Evolutionary conservation across 2,329 filamentous ascomycete genomes (phyloP).

Genomic region (Hypoxylon sp.): DNA sequence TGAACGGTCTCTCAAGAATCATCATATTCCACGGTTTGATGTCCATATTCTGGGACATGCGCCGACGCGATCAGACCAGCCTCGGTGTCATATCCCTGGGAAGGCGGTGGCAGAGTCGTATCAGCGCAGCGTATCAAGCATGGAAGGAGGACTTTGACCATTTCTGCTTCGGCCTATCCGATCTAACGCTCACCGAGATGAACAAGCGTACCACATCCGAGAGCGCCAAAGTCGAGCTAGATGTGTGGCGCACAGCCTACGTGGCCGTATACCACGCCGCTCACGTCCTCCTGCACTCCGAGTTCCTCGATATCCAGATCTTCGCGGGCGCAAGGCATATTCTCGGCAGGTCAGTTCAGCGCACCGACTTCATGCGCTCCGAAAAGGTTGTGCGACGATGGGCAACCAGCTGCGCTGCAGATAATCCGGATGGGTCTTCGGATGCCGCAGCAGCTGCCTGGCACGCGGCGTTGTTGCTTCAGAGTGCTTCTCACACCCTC

Average conservation of each 20-base stretch:
- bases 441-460: conserved; percentile 56
- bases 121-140: conserved; percentile 61
- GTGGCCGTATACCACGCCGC: conserved; percentile 67
- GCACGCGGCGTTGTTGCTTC: conserved; percentile 63
- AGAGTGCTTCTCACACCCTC: conserved; percentile 58
- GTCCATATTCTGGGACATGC: conserved; percentile 70
- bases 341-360: conserved; percentile 62
- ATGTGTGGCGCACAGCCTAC: conserved; percentile 57
- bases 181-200: conserved; percentile 39
- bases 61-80: conserved; percentile 67
- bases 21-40: conserved; percentile 68
- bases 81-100: conserved; percentile 53
- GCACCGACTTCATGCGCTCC: conserved; percentile 59
- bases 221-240: conserved; percentile 45
- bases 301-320: conserved; percentile 69
- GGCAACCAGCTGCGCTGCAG: conserved; percentile 46
- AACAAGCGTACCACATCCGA: conserved; percentile 14
- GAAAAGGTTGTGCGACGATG: conserved; percentile 61
- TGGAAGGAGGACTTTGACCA: conserved; percentile 67
- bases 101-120: conserved; percentile 57
- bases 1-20: conserved; percentile 62
- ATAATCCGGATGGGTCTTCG: not conserved
- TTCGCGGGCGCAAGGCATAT: conserved; percentile 68
- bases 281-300: conserved; percentile 63
- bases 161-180: conserved; percentile 51